These are phyloP conservation scores for Ascochyta pisi DNA, from an alignment of 2,329 filamentous ascomycete species.

Conservation along the genomic window DNA sequence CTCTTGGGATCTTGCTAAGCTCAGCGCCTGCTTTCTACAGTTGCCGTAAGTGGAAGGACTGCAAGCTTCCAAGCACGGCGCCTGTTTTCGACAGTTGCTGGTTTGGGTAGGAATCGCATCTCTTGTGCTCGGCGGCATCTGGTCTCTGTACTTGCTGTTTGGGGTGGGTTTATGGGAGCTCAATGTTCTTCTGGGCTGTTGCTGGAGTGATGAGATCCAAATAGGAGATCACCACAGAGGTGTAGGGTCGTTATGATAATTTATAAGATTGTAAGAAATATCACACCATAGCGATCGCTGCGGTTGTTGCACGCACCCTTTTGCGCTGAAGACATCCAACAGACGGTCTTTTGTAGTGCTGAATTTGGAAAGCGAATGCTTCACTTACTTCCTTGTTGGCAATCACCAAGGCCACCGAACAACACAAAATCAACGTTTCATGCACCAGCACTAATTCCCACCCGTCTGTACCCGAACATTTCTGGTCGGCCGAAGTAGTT, in stretches of 20 bases:
- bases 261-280: too few relatives aligned
- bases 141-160: slow-evolving; percentile 3
- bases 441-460: neutral
- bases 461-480: neutral
- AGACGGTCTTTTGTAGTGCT: too few relatives aligned
- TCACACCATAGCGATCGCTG: too few relatives aligned
- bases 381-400: too few relatives aligned
- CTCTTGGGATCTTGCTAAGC: slow-evolving; percentile 12
- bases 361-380: too few relatives aligned
- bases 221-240: too few relatives aligned
- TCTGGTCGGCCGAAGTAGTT: neutral
- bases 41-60: neutral
- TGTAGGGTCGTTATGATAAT: too few relatives aligned
- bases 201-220: too few relatives aligned
- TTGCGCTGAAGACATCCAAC: neutral
- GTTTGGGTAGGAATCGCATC: too few relatives aligned
- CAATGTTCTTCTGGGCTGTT: too few relatives aligned
- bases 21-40: slow-evolving; percentile 14
- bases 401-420: neutral
- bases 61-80: neutral
- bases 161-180: neutral
- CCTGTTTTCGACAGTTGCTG: slow-evolving; percentile 4
- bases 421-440: neutral
- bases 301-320: neutral
- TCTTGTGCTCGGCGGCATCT: too few relatives aligned